Conservation (phyloP, 345 rosid genomes). For the Turnera subulata region DNA sequence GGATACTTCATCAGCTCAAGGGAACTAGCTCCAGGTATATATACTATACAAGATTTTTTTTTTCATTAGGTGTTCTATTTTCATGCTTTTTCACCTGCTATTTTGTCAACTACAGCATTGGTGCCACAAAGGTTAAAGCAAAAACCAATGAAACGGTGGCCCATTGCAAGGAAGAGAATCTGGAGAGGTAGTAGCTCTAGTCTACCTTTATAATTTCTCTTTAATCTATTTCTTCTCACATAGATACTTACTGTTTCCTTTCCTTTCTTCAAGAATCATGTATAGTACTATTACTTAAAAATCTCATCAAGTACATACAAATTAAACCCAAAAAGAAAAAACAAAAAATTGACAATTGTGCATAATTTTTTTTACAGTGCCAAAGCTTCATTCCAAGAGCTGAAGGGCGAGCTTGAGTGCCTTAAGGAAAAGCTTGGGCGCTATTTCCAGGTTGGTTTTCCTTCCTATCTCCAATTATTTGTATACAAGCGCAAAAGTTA, state of each 20-base stretch:
- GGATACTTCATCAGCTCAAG: slow-evolving; percentile 19
- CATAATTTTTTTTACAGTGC: slow-evolving; percentile 14
- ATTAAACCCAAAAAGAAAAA: too few species aligned
- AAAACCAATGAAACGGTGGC: slow-evolving; percentile 12
- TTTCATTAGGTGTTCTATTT: neutral
- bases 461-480: too few species aligned
- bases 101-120: slow-evolving; percentile 21
- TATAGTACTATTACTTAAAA: too few species aligned
- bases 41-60: neutral
- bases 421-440: slow-evolving; percentile 24
- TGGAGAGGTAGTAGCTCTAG: slow-evolving; percentile 21
- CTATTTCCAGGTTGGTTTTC: slow-evolving; percentile 35
- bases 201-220: too few species aligned
- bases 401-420: slow-evolving; percentile 14
- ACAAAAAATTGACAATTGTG: neutral
- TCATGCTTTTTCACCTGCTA: neutral
- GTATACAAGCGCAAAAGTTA: too few species aligned
- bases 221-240: too few species aligned
- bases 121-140: slow-evolving; percentile 21
- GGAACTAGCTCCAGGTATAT: slow-evolving; percentile 25
- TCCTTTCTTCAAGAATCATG: too few species aligned
- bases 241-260: too few species aligned
- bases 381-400: slow-evolving; percentile 10
- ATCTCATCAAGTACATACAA: too few species aligned
- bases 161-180: neutral